Evolutionary conservation across 2,329 filamentous ascomycete species (phyloP).

Genomic region (Aspergillus brunneoviolaceus): DNA sequence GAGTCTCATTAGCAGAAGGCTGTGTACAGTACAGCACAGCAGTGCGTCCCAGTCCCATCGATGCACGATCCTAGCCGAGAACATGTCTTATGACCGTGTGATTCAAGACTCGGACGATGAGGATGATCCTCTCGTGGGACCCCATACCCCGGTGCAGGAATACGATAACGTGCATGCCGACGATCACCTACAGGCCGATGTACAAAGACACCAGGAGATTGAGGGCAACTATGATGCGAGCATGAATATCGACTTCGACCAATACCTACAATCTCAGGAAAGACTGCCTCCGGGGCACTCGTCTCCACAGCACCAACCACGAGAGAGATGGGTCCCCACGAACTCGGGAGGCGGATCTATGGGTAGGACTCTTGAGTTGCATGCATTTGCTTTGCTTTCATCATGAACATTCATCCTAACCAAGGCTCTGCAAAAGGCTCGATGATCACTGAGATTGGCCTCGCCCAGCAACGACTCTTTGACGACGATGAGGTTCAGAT

Average conservation of each 20-base stretch:
- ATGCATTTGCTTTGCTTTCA: not conserved
- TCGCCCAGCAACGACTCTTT: conserved; percentile 33
- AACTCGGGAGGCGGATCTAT: conserved; percentile 31
- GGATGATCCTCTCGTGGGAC: conserved; percentile 36
- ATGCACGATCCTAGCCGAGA: not conserved
- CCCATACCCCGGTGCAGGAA: conserved; percentile 21
- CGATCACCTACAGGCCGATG: not conserved
- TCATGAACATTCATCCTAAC: not conserved
- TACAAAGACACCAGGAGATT: not conserved
- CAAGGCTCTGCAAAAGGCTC: conserved; percentile 19
- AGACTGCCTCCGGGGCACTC: conserved; percentile 17
- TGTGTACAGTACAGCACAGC: too few relatives aligned
- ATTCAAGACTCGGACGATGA: conserved; percentile 49
- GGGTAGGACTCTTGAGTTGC: conserved; percentile 21
- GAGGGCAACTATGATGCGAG: conserved; percentile 19
- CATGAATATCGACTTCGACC: conserved; percentile 38
- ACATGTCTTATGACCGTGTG: conserved; percentile 39
- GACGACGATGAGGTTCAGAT: conserved; percentile 30
- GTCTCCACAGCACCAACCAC: conserved; percentile 35
- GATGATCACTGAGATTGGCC: conserved; percentile 37
- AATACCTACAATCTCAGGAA: conserved; percentile 38
- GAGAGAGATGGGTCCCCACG: conserved; percentile 37
- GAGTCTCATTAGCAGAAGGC: not conserved
- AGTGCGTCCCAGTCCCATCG: too few relatives aligned
- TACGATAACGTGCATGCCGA: conserved; percentile 10